Evolutionary conservation across 768 basidiomycete species (phyloP).

Genomic region (Trametes coccinea): DNA sequence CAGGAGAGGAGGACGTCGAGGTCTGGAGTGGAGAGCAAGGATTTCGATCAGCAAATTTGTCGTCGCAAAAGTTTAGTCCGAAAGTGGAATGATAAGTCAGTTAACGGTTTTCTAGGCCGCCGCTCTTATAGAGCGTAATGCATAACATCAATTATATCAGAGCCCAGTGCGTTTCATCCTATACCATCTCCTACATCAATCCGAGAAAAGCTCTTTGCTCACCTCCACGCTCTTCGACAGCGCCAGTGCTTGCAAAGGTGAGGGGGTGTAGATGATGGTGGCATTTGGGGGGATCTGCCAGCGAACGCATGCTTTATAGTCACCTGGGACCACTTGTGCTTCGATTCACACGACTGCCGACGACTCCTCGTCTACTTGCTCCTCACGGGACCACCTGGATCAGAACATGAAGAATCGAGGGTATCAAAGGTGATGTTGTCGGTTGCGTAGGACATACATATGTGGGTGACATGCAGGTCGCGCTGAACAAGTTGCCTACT

Average conservation of each 20-base stretch:
- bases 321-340: neutral
- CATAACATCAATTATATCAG: conserved; percentile 56
- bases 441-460: too few species aligned
- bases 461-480: too few species aligned
- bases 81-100: conserved; percentile 38
- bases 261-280: neutral
- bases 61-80: neutral
- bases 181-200: neutral
- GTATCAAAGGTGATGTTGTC: too few species aligned
- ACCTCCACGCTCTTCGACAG: neutral
- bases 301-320: conserved; percentile 3
- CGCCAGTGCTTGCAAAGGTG: neutral
- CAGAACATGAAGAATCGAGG: too few species aligned
- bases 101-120: conserved; percentile 70
- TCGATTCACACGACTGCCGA: conserved; percentile 12
- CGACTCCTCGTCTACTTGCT: too few species aligned
- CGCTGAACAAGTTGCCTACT: too few species aligned
- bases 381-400: conserved; percentile 1
- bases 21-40: neutral
- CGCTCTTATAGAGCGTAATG: conserved; percentile 49
- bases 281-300: conserved; percentile 1
- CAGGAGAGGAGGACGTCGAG: neutral
- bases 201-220: neutral
- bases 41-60: conserved; percentile 5
- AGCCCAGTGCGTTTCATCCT: conserved; percentile 68